Percentiles rank a stretch among this genome's conserved stretches.
These are phyloP conservation scores for Apiospora phragmitis DNA, from an alignment of 2,329 filamentous ascomycete genomes.

Conservation along the genomic window DNA sequence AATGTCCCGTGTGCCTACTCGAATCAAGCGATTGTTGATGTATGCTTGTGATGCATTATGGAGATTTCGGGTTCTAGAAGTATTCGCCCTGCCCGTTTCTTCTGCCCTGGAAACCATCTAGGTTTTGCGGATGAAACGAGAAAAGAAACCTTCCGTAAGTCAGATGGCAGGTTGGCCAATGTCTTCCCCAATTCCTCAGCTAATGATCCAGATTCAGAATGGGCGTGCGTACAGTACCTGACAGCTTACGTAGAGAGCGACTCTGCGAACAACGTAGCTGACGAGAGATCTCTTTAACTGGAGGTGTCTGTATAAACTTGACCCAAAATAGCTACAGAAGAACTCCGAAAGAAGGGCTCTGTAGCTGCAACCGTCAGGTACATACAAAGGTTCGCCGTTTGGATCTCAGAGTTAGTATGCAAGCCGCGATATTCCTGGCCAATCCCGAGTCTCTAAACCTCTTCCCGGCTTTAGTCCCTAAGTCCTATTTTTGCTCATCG, in stretches of 20 bases:
- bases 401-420: slow-evolving; percentile 2
- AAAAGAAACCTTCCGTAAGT: slow-evolving; percentile 2
- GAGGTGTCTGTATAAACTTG: neutral
- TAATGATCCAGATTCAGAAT: neutral
- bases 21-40: neutral
- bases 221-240: neutral
- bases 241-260: neutral
- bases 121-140: slow-evolving; percentile 4
- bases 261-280: neutral
- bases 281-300: neutral
- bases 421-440: slow-evolving; percentile 5
- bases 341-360: neutral
- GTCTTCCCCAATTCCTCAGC: neutral
- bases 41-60: neutral
- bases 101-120: neutral
- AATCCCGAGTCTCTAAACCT: neutral
- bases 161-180: neutral
- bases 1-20: neutral
- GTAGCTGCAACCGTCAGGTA: neutral
- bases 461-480: neutral
- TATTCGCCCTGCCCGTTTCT: neutral
- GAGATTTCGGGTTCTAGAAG: neutral
- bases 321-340: neutral
- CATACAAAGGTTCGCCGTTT: neutral
- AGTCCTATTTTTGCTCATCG: neutral